These are phyloP conservation scores for Parmelia sp. DNA, from an alignment of 495 filamentous ascomycete species.

Conservation along the genomic window DNA sequence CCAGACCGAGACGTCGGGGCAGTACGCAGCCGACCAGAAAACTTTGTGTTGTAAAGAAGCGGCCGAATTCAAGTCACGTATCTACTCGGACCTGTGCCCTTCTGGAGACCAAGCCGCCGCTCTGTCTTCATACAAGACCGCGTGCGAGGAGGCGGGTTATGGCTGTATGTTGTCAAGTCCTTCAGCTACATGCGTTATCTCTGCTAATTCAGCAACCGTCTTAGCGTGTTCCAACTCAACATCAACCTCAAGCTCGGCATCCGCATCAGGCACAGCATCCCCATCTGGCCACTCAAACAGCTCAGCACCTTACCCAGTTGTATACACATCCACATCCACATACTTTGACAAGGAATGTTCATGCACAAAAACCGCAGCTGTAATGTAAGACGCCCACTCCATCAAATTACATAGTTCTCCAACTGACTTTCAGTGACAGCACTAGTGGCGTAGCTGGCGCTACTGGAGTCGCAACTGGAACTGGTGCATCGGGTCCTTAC, in stretches of 20 bases:
- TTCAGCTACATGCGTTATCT: background rate
- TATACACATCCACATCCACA: conserved; percentile 26
- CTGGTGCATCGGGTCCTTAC: conserved; percentile 7
- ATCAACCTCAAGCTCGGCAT: conserved; percentile 13
- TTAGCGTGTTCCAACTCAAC: conserved; percentile 19
- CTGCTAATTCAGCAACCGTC: conserved; percentile 9
- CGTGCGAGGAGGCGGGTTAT: conserved; percentile 19
- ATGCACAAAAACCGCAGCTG: conserved; percentile 25
- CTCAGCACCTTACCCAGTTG: conserved; percentile 24
- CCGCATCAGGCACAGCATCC: conserved; percentile 16
- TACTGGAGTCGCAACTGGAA: conserved; percentile 18
- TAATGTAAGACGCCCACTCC: conserved; percentile 13
- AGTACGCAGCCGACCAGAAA: conserved; percentile 30
- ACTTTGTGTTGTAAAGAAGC: conserved; percentile 24
- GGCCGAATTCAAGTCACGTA: conserved; percentile 21
- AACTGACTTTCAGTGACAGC: background rate
- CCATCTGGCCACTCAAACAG: conserved; percentile 14
- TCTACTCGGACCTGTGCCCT: conserved; percentile 19
- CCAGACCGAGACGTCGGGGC: background rate
- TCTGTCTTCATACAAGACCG: conserved; percentile 17
- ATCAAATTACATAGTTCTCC: too few species aligned
- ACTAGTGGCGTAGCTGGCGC: conserved; percentile 14
- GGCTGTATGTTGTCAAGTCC: conserved; percentile 12
- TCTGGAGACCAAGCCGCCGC: conserved; percentile 15
- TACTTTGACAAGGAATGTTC: conserved; percentile 25